Base-by-base conservation (phyloP, 495 filamentous ascomycete genomes). In the Aspergillus egyptiacus region DNA sequence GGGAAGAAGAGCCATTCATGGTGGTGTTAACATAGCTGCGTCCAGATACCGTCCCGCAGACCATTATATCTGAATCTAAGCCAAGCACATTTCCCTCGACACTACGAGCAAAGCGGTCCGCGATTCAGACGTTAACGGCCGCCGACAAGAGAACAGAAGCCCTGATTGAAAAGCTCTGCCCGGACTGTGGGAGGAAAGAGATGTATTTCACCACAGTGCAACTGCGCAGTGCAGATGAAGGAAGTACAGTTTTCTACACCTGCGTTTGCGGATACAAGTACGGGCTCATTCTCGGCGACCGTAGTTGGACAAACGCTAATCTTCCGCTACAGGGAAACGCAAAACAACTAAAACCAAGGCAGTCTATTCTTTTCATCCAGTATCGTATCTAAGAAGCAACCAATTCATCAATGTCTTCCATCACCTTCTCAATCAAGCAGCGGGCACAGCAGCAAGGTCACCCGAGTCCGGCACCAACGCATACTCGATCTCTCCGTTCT, bases 141-240 rank as follows among this genome's bases (percentile, higher is more conserved):
- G 84, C 84, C 52, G 87, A 95, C 54, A 73, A 86, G 53, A 81
- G 86, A 54, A 94, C 83, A 10, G 84, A 87, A 60, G 84, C 85
- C 18, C 74, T 83, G 24, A 84, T 83, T 51, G 65, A 80, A 8
- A 72, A 84, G 56, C 80, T 81, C 17, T 97, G 93, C 58, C 77
- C 82, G 8, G 80, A 86, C 54, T 97, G 91, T 63, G 89, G 85
- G 5, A 76, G 81, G 42, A 81, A 79, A 36, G 86, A 95, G 59
- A 87, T 97, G 67, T 86, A 82, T 60, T 97, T 80, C 63, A 87
- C 84, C 23, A 84, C 87, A 2, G 78, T 89, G 39, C 94, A 98
- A 64, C 69, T 96, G 62, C 80, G 91, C 48, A 83, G 89, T 72
- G 94, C 93, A 4, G 93, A 97, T 66, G 94, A 97, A 78, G 94